Conservation (phyloP, 192 early-diverging fungal genomes). For the Coemansia sp. region DNA sequence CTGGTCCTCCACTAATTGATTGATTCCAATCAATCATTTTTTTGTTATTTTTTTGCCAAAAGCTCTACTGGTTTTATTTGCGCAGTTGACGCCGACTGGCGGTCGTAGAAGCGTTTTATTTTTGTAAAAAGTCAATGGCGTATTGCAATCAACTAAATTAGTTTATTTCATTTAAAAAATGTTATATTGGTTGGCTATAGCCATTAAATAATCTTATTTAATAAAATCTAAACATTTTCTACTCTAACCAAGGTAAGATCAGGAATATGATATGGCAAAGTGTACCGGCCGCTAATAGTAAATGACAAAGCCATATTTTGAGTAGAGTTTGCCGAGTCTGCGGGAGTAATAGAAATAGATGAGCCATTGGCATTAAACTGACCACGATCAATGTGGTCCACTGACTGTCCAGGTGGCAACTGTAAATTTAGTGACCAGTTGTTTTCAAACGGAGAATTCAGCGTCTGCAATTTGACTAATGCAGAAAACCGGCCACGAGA, state of each 20-base stretch:
- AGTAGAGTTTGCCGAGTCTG: neutral
- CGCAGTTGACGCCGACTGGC: too few relatives aligned
- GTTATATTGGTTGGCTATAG: too few relatives aligned
- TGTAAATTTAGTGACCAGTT: slow-evolving; percentile 27
- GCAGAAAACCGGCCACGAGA: slow-evolving; percentile 14
- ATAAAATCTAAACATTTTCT: neutral
- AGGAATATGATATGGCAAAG: slow-evolving; percentile 25
- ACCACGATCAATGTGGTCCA: slow-evolving; percentile 5
- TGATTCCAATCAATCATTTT: too few relatives aligned
- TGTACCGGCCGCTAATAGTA: slow-evolving; percentile 30
- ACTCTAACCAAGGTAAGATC: slow-evolving; percentile 21
- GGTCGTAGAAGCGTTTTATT: too few relatives aligned
- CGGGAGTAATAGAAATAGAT: slow-evolving; percentile 15
- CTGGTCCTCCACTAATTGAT: slow-evolving; percentile 15
- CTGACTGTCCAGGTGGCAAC: slow-evolving; percentile 26
- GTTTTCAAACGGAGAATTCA: slow-evolving; percentile 15
- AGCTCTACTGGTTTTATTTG: too few relatives aligned
- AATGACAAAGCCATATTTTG: slow-evolving; percentile 35
- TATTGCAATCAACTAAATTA: too few relatives aligned
- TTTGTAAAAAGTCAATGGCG: too few relatives aligned
- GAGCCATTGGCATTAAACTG: slow-evolving; percentile 15
- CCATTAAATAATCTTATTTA: too few relatives aligned
- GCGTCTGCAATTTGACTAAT: slow-evolving; percentile 31
- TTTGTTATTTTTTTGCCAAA: too few relatives aligned
- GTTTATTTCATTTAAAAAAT: too few relatives aligned